phyloP scores from a whole-genome alignment of 257 asterid species.

The Jacaranda copaia region DNA sequence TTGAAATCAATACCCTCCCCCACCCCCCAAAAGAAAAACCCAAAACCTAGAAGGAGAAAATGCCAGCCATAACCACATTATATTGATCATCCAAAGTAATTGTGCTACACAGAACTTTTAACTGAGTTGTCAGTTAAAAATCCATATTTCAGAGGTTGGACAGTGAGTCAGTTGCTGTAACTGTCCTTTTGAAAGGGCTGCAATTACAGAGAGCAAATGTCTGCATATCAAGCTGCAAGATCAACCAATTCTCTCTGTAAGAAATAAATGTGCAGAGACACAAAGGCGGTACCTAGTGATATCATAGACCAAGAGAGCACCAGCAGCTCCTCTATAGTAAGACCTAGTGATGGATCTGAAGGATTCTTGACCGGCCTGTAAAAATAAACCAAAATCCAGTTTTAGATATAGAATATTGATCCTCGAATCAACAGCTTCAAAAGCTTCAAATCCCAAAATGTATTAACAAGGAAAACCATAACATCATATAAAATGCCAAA shows the following conservation, averaged over 20 bases:
- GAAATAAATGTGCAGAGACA: neutral
- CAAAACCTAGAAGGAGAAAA: no score
- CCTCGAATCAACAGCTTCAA: slow-evolving; percentile 14
- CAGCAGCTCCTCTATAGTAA: slow-evolving; percentile 73
- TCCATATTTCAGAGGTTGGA: neutral
- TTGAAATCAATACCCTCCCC: neutral
- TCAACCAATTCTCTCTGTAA: slow-evolving; percentile 22
- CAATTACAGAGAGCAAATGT: slow-evolving; percentile 27
- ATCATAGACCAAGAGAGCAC: slow-evolving; percentile 68
- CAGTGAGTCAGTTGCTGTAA: slow-evolving; percentile 12
- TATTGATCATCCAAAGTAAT: neutral
- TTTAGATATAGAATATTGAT: slow-evolving; percentile 4
- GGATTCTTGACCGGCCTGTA: slow-evolving; percentile 72
- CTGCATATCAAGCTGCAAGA: slow-evolving; percentile 19
- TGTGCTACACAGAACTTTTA: neutral
- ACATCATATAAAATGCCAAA: neutral
- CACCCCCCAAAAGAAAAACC: no score
- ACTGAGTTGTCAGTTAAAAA: slow-evolving; percentile 9
- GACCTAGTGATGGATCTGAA: slow-evolving; percentile 69
- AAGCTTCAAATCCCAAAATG: neutral
- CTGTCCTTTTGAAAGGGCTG: slow-evolving; percentile 22
- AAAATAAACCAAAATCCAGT: slow-evolving; percentile 24
- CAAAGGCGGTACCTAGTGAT: slow-evolving; percentile 54
- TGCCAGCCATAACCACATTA: neutral
- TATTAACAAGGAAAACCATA: slow-evolving; percentile 6